Evolutionary conservation across 768 basidiomycete species (phyloP).

Genomic region (Boletus vinaceobasis): DNA sequence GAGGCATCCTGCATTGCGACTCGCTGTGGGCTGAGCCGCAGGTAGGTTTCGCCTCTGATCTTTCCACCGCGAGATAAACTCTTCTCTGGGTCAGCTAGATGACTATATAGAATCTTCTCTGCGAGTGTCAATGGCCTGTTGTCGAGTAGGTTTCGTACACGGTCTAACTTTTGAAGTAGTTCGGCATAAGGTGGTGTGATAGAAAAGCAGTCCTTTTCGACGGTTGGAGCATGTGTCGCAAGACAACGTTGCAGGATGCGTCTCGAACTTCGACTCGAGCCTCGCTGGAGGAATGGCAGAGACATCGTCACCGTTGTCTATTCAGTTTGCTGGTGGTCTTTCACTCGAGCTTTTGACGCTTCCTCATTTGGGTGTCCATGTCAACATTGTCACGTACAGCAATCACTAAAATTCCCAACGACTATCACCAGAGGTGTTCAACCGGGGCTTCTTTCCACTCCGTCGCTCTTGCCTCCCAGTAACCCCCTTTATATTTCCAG

Average conservation of each 20-base stretch:
- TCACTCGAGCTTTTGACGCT: background rate
- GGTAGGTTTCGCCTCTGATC: constrained; percentile 81
- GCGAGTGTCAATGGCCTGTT: constrained; percentile 86
- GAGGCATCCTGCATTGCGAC: constrained; percentile 98
- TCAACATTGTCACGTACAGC: background rate
- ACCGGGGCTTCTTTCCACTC: constrained; percentile 56
- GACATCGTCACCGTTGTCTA: constrained; percentile 16
- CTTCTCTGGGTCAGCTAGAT: constrained; percentile 76
- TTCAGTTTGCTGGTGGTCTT: background rate
- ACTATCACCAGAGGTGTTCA: constrained; percentile 57
- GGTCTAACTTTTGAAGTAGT: constrained; percentile 66
- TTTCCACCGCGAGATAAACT: constrained; percentile 60
- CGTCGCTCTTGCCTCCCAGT: constrained; percentile 72
- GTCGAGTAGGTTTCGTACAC: constrained; percentile 64
- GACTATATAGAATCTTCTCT: constrained; percentile 96
- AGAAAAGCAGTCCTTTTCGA: constrained; percentile 58
- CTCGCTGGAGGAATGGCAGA: constrained; percentile 17
- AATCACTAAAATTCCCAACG: background rate
- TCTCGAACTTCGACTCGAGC: constrained; percentile 5
- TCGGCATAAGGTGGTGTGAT: constrained; percentile 84
- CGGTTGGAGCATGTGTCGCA: constrained; percentile 39
- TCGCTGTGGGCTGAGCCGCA: constrained; percentile 87
- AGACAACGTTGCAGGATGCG: constrained; percentile 30
- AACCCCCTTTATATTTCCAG: constrained; percentile 76
- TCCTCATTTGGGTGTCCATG: background rate